A percentile compares a stretch with the other conserved stretches of the same genome.
Evolutionary conservation across 345 rosid species (phyloP).

Genomic region (Nephelium lappaceum): DNA sequence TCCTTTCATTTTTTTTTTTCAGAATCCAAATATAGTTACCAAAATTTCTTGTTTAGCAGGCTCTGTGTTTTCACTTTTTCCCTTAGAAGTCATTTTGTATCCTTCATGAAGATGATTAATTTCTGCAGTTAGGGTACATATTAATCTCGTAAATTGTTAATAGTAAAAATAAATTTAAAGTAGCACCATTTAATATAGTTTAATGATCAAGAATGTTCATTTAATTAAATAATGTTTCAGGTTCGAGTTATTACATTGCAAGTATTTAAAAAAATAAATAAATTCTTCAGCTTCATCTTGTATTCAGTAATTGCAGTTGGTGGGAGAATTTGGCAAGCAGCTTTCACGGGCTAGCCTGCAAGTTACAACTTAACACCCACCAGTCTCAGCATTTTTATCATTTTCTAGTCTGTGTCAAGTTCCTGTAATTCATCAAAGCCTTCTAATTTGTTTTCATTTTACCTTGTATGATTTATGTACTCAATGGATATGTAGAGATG

Average conservation of each 20-base stretch:
- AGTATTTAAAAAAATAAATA: too few species aligned
- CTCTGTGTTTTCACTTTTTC: not conserved
- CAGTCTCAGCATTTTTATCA: not conserved
- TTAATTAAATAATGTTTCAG: too few species aligned
- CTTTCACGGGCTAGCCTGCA: too few species aligned
- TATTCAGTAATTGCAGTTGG: not conserved
- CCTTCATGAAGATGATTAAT: not conserved
- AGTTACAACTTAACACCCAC: not conserved
- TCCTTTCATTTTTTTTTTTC: not conserved
- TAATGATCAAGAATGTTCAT: too few species aligned
- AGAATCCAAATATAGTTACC: not conserved
- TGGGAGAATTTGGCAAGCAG: not conserved
- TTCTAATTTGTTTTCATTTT: not conserved
- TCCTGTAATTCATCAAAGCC: not conserved
- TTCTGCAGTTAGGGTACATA: not conserved
- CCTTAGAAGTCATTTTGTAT: not conserved
- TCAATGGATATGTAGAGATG: not conserved
- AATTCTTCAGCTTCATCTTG: not conserved
- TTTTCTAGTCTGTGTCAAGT: not conserved
- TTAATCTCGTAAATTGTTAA: not conserved
- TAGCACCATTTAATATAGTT: too few species aligned
- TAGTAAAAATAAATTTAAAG: not conserved
- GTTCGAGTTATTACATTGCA: too few species aligned
- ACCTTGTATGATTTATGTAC: not conserved
- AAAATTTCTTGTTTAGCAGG: not conserved